Base-by-base conservation (phyloP, 2,329 filamentous ascomycete genomes). In the Dryadomyces quercus-mongolicae region DNA sequence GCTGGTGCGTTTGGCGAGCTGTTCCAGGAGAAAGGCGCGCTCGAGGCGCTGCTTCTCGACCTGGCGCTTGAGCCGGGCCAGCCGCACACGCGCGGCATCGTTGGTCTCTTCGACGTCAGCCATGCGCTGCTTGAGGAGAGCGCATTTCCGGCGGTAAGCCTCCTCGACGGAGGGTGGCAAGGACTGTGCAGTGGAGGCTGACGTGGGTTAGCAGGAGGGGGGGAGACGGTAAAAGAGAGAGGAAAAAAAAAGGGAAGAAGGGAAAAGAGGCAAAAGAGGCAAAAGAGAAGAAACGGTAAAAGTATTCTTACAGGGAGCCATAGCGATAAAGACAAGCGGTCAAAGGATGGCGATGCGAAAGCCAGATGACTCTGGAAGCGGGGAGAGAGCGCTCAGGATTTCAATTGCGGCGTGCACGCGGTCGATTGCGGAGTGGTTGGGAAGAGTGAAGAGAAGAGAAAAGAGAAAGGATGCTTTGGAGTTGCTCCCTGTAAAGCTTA, bases 111-210 rank as follows among this genome's bases (percentile, higher is more conserved):
- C 91, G 62, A 97, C 88, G 67, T 96, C 91, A 67, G 84, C 86
- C 59, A 93, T 88, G 57, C 93, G 86, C 63, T 88, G 86, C 72
- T 94, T 94, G 21, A 98, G 80, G 63, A 94, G 87, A 66, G 96
- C 89, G 69, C 92, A 97, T 81, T 98, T 97, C 60, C 88, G 82
- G 64, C 93, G 90, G 71, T 97, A 98, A 51, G 92, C 91, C 67
- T 92, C 86, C 70, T 98, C 92, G 59, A 97, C 90, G 16, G 90
- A 95, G 16, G 93, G 92, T 20, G 92, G 89, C 4, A 86, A 74
- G 44, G 80, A 70, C 21, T 54, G 56, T 42, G 49, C 36, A 25
- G 47, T 10, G 4, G 49, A 40, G 12, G 49, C 49, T 51, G 10
- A n/a, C n/a, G n/a, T n/a, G n/a, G n/a, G n/a, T n/a, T n/a, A n/a